Conservation (phyloP, 805 yeast genomes). For the Cyberlindnera maclurae region DNA sequence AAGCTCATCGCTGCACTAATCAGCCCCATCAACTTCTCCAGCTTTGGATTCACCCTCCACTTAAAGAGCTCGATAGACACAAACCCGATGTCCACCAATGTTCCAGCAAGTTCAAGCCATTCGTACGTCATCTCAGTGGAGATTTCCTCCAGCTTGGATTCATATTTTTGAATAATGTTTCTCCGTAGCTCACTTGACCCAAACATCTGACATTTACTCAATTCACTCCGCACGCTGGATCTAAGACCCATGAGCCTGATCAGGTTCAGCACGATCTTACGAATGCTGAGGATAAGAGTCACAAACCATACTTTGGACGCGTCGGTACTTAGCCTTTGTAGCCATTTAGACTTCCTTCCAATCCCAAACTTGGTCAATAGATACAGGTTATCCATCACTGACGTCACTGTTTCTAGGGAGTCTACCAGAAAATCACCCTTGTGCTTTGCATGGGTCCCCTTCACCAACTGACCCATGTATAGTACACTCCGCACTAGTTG, state of each 20-base stretch:
- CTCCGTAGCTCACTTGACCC: slow-evolving; percentile 3
- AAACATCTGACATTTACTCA: not conserved
- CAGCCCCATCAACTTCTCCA: slow-evolving; percentile 12
- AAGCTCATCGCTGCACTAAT: slow-evolving; percentile 13
- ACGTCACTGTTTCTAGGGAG: slow-evolving; percentile 14
- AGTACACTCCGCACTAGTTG: slow-evolving; percentile 13
- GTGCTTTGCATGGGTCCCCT: slow-evolving; percentile 3
- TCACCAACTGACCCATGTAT: slow-evolving; percentile 9
- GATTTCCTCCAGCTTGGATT: slow-evolving; percentile 8
- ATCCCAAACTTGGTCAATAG: slow-evolving; percentile 14
- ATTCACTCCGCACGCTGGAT: slow-evolving; percentile 5
- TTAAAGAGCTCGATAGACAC: slow-evolving; percentile 15
- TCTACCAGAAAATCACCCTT: slow-evolving; percentile 10
- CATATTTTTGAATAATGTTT: slow-evolving; percentile 12
- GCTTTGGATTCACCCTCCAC: slow-evolving; percentile 8
- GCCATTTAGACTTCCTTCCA: slow-evolving; percentile 2
- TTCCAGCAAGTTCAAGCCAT: slow-evolving; percentile 11
- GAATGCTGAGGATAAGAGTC: slow-evolving; percentile 10
- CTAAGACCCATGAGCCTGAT: slow-evolving; percentile 5
- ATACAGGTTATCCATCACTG: slow-evolving; percentile 16
- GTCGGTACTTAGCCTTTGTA: slow-evolving; percentile 3
- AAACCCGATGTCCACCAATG: slow-evolving; percentile 16
- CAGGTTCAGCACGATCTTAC: slow-evolving; percentile 5
- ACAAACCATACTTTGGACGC: slow-evolving; percentile 18
- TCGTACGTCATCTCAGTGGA: slow-evolving; percentile 6